phyloP scores from a whole-genome alignment of 345 rosid genomes.

The Tarenaya hassleriana region DNA sequence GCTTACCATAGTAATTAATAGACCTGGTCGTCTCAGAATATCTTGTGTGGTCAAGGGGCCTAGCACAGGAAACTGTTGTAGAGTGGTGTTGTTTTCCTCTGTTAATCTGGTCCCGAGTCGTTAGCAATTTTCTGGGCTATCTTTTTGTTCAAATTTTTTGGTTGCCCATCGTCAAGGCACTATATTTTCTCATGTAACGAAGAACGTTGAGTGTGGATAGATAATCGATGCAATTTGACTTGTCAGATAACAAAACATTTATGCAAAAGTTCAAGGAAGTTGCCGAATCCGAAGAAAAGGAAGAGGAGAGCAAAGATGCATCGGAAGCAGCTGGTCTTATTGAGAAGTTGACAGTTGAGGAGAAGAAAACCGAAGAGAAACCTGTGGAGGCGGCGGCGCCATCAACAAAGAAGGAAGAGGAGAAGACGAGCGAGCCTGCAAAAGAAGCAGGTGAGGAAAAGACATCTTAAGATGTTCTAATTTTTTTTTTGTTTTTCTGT shows the following conservation, averaged over 20 bases:
- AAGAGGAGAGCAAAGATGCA: constrained; percentile 73
- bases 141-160: background rate
- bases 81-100: too few species aligned
- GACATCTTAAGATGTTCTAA: too few species aligned
- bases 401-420: constrained; percentile 32
- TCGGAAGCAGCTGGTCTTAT: constrained; percentile 63
- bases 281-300: constrained; percentile 50
- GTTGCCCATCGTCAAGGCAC: background rate
- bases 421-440: too few species aligned
- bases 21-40: too few species aligned
- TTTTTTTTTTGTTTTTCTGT: too few species aligned
- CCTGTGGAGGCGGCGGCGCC: constrained; percentile 29
- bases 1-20: too few species aligned
- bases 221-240: constrained; percentile 3
- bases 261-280: constrained; percentile 72
- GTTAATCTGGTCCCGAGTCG: too few species aligned
- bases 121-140: too few species aligned
- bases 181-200: background rate
- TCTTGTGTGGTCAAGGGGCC: too few species aligned
- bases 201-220: background rate
- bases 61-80: too few species aligned
- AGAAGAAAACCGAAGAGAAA: constrained; percentile 45
- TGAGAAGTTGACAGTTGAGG: constrained; percentile 65
- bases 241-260: constrained; percentile 73
- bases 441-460: too few species aligned